Evolutionary conservation across 2,329 filamentous ascomycete species (phyloP), one percentile per base, ranked within the genome.

Genomic region (Apiospora rasikravindrae): DNA sequence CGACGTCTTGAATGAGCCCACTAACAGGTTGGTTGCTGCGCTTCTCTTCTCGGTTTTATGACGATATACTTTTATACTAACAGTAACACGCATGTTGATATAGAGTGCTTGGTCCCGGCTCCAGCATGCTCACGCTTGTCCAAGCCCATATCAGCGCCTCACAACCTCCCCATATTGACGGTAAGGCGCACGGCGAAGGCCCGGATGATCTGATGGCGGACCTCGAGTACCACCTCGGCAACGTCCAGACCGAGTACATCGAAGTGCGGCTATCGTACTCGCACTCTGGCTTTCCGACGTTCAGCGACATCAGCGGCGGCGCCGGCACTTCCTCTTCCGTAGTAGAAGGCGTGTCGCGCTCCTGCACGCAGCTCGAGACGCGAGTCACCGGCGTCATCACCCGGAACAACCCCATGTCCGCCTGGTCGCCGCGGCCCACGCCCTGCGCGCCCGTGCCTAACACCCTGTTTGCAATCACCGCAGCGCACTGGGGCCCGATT

Each of bases 151-250:
- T 88, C 14, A 76, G 80, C 57, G 71, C 74, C 11, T 51, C 53
- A n/a, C 71, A 71, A 42, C 71, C 29, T 68, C 70, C 73, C 57
- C 64, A 53, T 22, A 42, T n/a, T 33, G n/a, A 40, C 37, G 33
- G 47, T 10, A 11, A 69, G 16, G 67, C 13, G 2, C 29, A 47
- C n/a, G n/a, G 14, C 10, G 24, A n/a, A 13, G 47, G 44, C 19
- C 86, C 89, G 0, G 88, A 91, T 16, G 84, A 88, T 53, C 81
- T 91, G 44, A 89, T 92, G 22, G 84, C 88, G 33, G 88, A 91
- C 71, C 82, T 92, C 14, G 88, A 91, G 76, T 81, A 83, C 42
- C 85, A 90, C 71, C 84, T 92, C 2, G 88, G 89, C 42, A 82
- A 84, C 70, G 82, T 82, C 4, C 79, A 79, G 26, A 83, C 83